Percentiles rank a stretch among this genome's conserved stretches.
Evolutionary conservation across 371 early-diverging fungal genomes (phyloP).

Genomic region (Saksenaea oblongispora): DNA sequence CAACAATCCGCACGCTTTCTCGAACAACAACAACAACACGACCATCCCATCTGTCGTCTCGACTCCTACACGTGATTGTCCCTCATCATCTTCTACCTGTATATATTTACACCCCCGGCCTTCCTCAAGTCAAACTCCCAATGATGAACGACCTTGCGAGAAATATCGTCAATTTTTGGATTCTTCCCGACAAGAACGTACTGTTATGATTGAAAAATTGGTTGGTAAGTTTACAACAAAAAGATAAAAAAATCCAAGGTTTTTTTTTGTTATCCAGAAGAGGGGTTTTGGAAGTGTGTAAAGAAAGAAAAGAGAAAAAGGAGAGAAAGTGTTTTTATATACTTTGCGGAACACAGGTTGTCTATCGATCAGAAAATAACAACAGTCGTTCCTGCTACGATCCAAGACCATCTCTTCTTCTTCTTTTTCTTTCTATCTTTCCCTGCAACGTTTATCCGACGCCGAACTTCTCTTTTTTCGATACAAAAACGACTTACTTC

Average conservation of each 20-base stretch:
- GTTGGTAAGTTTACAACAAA: constrained; percentile 34
- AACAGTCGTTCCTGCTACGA: not conserved
- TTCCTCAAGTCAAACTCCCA: constrained; percentile 7
- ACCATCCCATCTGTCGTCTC: not conserved
- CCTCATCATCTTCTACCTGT: constrained; percentile 2
- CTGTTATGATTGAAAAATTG: constrained; percentile 32
- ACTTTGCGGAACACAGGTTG: constrained; percentile 4
- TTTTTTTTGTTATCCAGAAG: not conserved
- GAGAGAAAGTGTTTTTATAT: not conserved
- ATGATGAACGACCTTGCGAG: constrained; percentile 19
- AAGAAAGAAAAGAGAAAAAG: not conserved
- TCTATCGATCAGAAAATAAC: not conserved
- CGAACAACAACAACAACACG: constrained; percentile 12
- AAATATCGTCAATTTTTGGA: constrained; percentile 21
- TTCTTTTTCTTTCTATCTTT: not conserved
- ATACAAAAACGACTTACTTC: not conserved
- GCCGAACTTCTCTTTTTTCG: not conserved
- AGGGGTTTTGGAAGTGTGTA: not conserved
- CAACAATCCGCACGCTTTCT: constrained; percentile 2
- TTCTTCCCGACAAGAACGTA: constrained; percentile 25
- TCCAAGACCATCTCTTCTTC: not conserved
- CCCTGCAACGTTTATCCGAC: not conserved
- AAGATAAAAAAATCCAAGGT: not conserved
- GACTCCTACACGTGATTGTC: constrained; percentile 1
- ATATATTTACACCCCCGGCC: constrained; percentile 4